Conservation (phyloP, 2,329 filamentous ascomycete species). For the Alternaria metachromatica region DNA sequence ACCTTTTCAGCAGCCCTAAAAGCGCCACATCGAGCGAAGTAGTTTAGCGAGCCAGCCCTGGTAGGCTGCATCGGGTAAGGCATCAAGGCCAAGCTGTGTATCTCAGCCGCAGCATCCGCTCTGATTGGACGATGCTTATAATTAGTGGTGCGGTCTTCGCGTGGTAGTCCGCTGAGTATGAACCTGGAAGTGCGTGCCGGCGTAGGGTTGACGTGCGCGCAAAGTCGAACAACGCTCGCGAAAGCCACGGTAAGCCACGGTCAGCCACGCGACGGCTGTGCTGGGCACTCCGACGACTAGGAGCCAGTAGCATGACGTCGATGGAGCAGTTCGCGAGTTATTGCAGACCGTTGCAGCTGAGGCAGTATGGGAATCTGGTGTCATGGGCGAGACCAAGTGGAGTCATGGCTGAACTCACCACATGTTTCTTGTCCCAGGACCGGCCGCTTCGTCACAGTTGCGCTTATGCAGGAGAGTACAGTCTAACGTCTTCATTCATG, state of each 20-base stretch:
- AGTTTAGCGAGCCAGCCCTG: slow-evolving; percentile 24
- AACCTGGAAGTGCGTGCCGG: slow-evolving; percentile 31
- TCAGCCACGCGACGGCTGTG: slow-evolving; percentile 50
- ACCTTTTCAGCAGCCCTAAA: slow-evolving; percentile 35
- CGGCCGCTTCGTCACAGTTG: slow-evolving; percentile 36
- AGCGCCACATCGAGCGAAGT: slow-evolving; percentile 33
- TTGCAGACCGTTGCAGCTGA: slow-evolving; percentile 41
- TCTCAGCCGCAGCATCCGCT: slow-evolving; percentile 22
- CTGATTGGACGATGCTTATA: slow-evolving; percentile 38
- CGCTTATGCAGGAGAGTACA: slow-evolving; percentile 43
- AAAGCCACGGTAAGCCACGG: slow-evolving; percentile 45
- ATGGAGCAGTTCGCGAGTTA: slow-evolving; percentile 29
- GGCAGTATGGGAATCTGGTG: slow-evolving; percentile 33
- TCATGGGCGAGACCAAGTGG: slow-evolving; percentile 43
- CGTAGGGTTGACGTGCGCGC: slow-evolving; percentile 25
- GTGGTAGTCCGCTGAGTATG: slow-evolving; percentile 38
- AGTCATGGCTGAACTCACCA: slow-evolving; percentile 41
- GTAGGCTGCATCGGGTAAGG: slow-evolving; percentile 37
- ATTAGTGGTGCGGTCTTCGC: slow-evolving; percentile 45
- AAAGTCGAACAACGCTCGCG: slow-evolving; percentile 31
- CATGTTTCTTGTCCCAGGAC: slow-evolving; percentile 9
- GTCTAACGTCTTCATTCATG: slow-evolving; percentile 43
- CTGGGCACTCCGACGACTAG: slow-evolving; percentile 29
- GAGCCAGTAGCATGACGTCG: slow-evolving; percentile 43
- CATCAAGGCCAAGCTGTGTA: slow-evolving; percentile 22